Base-by-base conservation (phyloP, 805 yeast species). In the Myxozyma monticola region DNA sequence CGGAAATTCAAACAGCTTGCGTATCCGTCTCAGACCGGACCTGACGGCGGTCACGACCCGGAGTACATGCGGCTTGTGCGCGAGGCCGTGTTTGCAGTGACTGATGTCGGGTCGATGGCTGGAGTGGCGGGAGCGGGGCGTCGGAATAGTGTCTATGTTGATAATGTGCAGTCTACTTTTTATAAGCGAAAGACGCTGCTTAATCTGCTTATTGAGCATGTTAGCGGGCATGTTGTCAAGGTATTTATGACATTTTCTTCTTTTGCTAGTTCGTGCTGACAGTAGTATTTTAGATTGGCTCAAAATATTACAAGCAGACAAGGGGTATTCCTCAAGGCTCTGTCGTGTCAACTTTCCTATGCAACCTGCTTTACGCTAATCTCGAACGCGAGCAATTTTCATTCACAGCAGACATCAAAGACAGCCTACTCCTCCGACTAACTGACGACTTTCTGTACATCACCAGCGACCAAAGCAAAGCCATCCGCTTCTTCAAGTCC, bases 381-480 rank as follows among this genome's bases (percentile, higher is more conserved):
- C 62, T 90, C 26, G 75, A 85, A 9, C 55, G 56, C 2, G 53
- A 56, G 41, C 59, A 60, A 58, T 69, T 71, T 20, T 56, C 62
- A 12, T 63, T 71, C 46, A 42, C 57, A 6, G 61, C 33, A 10
- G 40, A 49, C 5, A 30, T 9, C 34, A 64, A n/a, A 30, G 54
- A 66, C 2, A 67, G 76, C 14, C 51, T 75, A 1, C 63, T 88
- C 1, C 49, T 88, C 6, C 68, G 96, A 45, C 65, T 87, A 18
- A 95, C 88, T 0, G 98, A 90, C 67, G 98, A 90, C 64, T 90
- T 90, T 61, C 63, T 90, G 24, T 71, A 88, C n/a, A 67, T 90
- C 0, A 76, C 93, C 0, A 71, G 80, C 0, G 63, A 72, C 30
- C 24, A 59, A 9, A 44, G 50, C 0, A 60, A 64, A 9, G 73